Evolutionary conservation across 306 rosid species (phyloP).

Genomic region (Corylus heterophylla): DNA sequence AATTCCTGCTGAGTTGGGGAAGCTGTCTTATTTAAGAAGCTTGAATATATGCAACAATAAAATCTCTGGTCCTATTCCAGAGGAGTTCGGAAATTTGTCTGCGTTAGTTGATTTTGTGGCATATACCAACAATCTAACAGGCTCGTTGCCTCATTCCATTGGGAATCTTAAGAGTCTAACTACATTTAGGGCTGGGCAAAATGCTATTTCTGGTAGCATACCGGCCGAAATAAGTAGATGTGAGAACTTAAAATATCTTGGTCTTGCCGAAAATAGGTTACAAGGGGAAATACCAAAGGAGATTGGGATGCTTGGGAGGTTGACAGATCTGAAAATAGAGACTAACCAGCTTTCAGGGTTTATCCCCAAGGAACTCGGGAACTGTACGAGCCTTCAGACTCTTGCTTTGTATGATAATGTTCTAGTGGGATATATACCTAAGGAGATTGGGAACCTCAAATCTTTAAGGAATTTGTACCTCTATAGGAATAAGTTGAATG

Average conservation of each 20-base stretch:
- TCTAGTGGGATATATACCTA: conserved; percentile 70
- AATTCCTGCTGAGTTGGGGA: conserved; percentile 71
- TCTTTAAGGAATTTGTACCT: conserved; percentile 70
- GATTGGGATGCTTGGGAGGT: conserved; percentile 68
- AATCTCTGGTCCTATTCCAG: conserved; percentile 64
- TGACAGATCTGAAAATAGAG: conserved; percentile 69
- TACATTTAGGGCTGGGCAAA: conserved; percentile 79
- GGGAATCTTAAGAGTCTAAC: conserved; percentile 74
- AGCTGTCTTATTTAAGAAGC: conserved; percentile 49
- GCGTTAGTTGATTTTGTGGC: conserved; percentile 71
- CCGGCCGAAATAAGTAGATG: conserved; percentile 78
- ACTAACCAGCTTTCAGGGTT: conserved; percentile 67
- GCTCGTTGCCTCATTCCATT: conserved; percentile 71
- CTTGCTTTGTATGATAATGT: conserved; percentile 78
- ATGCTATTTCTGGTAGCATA: conserved; percentile 75
- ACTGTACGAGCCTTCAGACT: conserved; percentile 65
- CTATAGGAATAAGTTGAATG: conserved; percentile 80
- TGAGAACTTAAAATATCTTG: conserved; percentile 62
- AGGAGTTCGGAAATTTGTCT: conserved; percentile 72
- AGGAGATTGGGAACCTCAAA: conserved; percentile 66
- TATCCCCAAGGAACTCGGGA: conserved; percentile 82
- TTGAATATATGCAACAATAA: conserved; percentile 82
- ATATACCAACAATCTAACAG: conserved; percentile 72
- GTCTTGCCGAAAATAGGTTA: conserved; percentile 83
- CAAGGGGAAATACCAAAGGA: conserved; percentile 78